Percentiles rank a stretch among this genome's conserved stretches.
These are phyloP conservation scores for Suillus tomentosus DNA, from an alignment of 768 basidiomycete genomes.

Conservation along the genomic window DNA sequence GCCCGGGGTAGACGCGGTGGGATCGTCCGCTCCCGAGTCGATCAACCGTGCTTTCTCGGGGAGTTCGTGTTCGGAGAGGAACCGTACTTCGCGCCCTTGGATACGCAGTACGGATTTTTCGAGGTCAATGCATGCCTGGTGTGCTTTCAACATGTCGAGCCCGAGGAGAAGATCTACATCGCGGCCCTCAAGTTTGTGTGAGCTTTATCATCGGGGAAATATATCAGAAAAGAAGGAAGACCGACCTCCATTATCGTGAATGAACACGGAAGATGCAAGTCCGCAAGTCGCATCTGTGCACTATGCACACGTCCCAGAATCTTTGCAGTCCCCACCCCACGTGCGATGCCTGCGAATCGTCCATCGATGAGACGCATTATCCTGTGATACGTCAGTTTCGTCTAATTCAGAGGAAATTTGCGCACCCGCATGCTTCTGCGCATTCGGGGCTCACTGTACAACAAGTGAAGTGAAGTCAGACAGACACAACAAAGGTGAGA, in stretches of 20 bases:
- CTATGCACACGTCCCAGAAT: slow-evolving; percentile 94
- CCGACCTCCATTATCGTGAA: slow-evolving; percentile 94
- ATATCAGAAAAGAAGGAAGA: slow-evolving; percentile 4
- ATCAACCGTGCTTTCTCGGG: slow-evolving; percentile 72
- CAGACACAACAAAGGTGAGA: background rate
- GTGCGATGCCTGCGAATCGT: slow-evolving; percentile 85
- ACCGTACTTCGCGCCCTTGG: slow-evolving; percentile 83
- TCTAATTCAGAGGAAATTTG: slow-evolving; percentile 17
- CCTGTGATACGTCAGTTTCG: slow-evolving; percentile 37
- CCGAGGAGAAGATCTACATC: slow-evolving; percentile 96
- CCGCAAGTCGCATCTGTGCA: slow-evolving; percentile 86
- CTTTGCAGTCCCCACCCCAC: slow-evolving; percentile 91
- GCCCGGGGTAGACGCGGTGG: slow-evolving; percentile 23
- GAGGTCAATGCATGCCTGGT: slow-evolving; percentile 95
- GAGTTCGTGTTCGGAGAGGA: slow-evolving; percentile 93
- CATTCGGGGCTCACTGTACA: slow-evolving; percentile 84
- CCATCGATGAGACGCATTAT: slow-evolving; percentile 93
- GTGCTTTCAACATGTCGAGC: slow-evolving; percentile 98
- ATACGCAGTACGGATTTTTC: slow-evolving; percentile 90
- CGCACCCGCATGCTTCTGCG: slow-evolving; percentile 88
- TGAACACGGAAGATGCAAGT: slow-evolving; percentile 83
- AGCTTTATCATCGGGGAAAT: background rate
- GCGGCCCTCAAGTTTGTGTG: slow-evolving; percentile 57
- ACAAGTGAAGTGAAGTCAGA: slow-evolving; percentile 14
- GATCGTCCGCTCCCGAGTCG: slow-evolving; percentile 34